These are phyloP conservation scores for Ceratobasidium sp. DNA, from an alignment of 1,284 basidiomycete species.

Conservation along the genomic window DNA sequence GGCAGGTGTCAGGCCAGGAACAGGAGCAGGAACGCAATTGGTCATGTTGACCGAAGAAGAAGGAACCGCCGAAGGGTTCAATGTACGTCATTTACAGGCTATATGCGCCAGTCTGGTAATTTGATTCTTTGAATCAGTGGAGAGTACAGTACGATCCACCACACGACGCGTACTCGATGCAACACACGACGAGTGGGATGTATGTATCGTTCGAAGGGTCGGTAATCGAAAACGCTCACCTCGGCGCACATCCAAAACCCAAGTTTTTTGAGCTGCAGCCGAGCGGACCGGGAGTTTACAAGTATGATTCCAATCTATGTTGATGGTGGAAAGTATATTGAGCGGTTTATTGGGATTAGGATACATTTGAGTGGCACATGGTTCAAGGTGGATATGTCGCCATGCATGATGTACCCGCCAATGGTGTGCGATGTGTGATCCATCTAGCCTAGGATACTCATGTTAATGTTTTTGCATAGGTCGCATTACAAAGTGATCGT, in stretches of 20 bases:
- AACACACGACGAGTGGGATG: slow-evolving; percentile 9
- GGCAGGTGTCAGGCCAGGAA: slow-evolving; percentile 17
- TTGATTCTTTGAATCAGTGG: slow-evolving; percentile 4
- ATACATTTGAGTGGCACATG: slow-evolving; percentile 3
- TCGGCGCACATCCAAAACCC: slow-evolving; percentile 29
- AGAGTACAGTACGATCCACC: slow-evolving; percentile 18
- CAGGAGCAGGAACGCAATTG: slow-evolving; percentile 32
- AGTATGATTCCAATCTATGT: neutral
- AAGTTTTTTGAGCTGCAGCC: slow-evolving; percentile 13
- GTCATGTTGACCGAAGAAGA: slow-evolving; percentile 40
- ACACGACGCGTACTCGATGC: slow-evolving; percentile 25
- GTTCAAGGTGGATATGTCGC: neutral
- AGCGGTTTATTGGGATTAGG: neutral
- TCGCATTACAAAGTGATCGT: slow-evolving; percentile 20
- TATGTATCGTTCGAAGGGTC: slow-evolving; percentile 32
- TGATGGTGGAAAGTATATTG: neutral
- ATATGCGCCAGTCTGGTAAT: neutral
- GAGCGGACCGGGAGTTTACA: neutral
- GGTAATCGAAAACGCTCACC: slow-evolving; percentile 26
- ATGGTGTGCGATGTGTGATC: slow-evolving; percentile 6
- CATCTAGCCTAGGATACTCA: neutral
- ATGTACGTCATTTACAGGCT: slow-evolving; percentile 19
- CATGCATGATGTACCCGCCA: slow-evolving; percentile 38
- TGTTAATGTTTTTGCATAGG: neutral
- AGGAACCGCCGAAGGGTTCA: slow-evolving; percentile 33